phyloP scores from a whole-genome alignment of 306 rosid species.

The Pterocarpus santalinus region DNA sequence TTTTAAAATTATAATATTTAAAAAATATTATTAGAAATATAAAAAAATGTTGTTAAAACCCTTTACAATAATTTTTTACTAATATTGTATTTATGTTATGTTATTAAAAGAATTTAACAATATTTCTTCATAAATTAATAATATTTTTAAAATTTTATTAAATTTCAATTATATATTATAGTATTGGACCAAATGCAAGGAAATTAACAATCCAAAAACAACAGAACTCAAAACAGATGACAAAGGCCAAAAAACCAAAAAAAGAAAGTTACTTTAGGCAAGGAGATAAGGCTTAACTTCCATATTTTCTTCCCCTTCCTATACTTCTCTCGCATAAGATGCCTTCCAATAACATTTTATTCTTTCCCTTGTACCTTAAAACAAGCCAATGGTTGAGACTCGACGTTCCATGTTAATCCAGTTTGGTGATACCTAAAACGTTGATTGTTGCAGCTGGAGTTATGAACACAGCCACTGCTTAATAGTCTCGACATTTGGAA shows the following conservation, averaged over 20 bases:
- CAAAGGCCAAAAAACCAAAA: not conserved
- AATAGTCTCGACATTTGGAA: conserved; percentile 23
- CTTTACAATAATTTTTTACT: too few species aligned
- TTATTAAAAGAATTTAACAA: too few species aligned
- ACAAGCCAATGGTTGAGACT: conserved; percentile 41
- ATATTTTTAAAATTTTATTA: too few species aligned
- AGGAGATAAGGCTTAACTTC: not conserved
- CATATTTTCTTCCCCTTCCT: not conserved
- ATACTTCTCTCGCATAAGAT: conserved; percentile 4
- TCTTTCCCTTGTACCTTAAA: conserved; percentile 45
- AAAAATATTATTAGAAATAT: too few species aligned
- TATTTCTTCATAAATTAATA: too few species aligned
- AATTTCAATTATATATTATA: too few species aligned
- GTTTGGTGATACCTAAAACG: conserved; percentile 24
- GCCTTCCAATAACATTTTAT: conserved; percentile 30
- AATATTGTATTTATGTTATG: too few species aligned
- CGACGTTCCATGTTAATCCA: not conserved
- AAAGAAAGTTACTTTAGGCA: not conserved
- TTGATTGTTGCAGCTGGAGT: conserved; percentile 36
- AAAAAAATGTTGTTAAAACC: too few species aligned
- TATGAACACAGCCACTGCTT: conserved; percentile 39
- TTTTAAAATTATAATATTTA: too few species aligned
- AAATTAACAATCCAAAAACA: not conserved
- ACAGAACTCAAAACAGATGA: conserved; percentile 9
- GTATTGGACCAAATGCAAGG: not conserved